phyloP scores from a whole-genome alignment of 2,329 filamentous ascomycete genomes.

The Fusarium sp. region DNA sequence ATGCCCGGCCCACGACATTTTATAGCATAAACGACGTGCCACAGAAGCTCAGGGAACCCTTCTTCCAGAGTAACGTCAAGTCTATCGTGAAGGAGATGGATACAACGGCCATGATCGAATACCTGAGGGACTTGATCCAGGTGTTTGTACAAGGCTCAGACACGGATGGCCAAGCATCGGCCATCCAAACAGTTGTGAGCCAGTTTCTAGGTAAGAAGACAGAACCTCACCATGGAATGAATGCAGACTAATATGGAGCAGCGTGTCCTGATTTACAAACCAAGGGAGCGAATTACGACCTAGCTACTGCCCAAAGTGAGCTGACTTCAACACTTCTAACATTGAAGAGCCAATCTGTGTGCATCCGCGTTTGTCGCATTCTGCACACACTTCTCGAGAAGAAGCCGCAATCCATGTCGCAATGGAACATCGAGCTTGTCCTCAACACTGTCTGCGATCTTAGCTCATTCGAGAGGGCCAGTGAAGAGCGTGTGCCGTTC shows the following conservation, averaged over 20 bases:
- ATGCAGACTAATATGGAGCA: constrained; percentile 38
- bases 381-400: constrained; percentile 66
- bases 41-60: constrained; percentile 48
- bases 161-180: constrained; percentile 60
- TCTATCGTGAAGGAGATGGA: constrained; percentile 54
- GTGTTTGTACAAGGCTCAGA: constrained; percentile 51
- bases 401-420: constrained; percentile 66
- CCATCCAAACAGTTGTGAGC: constrained; percentile 60
- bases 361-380: constrained; percentile 59
- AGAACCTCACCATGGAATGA: not conserved
- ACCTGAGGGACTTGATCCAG: constrained; percentile 57
- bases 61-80: constrained; percentile 53
- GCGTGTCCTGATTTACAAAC: constrained; percentile 50
- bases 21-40: constrained; percentile 50
- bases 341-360: constrained; percentile 51
- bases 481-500: constrained; percentile 58
- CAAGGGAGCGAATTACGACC: constrained; percentile 53
- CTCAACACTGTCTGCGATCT: constrained; percentile 62
- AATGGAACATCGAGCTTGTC: constrained; percentile 72
- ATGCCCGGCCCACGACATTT: constrained; percentile 54
- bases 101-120: constrained; percentile 53
- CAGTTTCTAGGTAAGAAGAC: constrained; percentile 57
- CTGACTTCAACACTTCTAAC: constrained; percentile 55
- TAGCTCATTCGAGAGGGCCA: constrained; percentile 45
- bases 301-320: constrained; percentile 61